These are phyloP conservation scores for Rhizopogon roseolus DNA, from an alignment of 768 basidiomycete genomes.

Conservation along the genomic window DNA sequence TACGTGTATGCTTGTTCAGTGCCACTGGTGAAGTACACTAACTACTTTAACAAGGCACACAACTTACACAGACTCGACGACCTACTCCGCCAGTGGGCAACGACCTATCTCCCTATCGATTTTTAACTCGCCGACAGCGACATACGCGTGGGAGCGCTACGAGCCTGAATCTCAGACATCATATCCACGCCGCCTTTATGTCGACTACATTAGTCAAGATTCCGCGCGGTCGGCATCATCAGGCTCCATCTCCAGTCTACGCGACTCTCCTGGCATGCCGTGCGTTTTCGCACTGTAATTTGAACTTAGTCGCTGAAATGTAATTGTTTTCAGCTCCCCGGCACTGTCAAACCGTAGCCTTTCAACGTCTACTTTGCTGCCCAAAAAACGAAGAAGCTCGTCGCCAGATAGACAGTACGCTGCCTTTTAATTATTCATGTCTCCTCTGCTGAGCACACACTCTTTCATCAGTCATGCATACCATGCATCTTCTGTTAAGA, in stretches of 20 bases:
- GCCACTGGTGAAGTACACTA: conserved; percentile 10
- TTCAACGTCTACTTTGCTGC: conserved; percentile 23
- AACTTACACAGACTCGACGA: conserved; percentile 18
- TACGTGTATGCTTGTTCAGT: conserved; percentile 15
- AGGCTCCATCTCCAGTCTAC: conserved; percentile 23
- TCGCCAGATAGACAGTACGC: conserved; percentile 26
- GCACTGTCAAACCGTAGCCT: conserved; percentile 21
- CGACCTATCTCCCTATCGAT: conserved; percentile 32
- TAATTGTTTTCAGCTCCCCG: conserved; percentile 20
- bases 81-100: conserved; percentile 21
- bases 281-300: conserved; percentile 18
- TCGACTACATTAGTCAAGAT: conserved; percentile 28
- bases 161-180: conserved; percentile 39
- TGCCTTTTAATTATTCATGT: not conserved
- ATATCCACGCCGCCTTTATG: conserved; percentile 35
- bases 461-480: not conserved
- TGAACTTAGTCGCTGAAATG: conserved; percentile 11
- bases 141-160: conserved; percentile 45
- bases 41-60: conserved; percentile 14
- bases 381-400: conserved; percentile 28
- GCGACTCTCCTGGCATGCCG: conserved; percentile 25
- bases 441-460: not conserved
- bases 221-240: conserved; percentile 27
- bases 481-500: conserved; percentile 12
- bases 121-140: conserved; percentile 39